Conservation (phyloP, 2,329 filamentous ascomycete species). For the Alternaria tenuissima region DNA sequence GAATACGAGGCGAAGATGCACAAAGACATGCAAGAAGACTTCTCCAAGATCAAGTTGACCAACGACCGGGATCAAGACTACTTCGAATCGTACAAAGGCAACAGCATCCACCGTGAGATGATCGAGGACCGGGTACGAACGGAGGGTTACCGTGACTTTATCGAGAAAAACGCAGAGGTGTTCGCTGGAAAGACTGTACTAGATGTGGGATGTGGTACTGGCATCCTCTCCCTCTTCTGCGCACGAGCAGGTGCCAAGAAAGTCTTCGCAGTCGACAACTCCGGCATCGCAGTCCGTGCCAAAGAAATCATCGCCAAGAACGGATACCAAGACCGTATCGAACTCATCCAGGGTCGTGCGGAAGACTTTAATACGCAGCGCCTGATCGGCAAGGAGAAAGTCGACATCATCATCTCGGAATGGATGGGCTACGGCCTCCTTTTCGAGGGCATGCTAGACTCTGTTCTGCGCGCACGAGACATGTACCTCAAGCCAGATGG, state of each 20-base stretch:
- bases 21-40: constrained; percentile 49
- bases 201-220: constrained; percentile 84
- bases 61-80: constrained; percentile 66
- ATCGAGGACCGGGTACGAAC: constrained; percentile 89
- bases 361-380: constrained; percentile 80
- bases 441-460: constrained; percentile 96
- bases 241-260: constrained; percentile 85
- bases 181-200: constrained; percentile 88
- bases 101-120: constrained; percentile 95
- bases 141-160: constrained; percentile 92
- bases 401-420: constrained; percentile 95
- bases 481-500: constrained; percentile 82
- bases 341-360: constrained; percentile 82
- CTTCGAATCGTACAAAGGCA: constrained; percentile 67
- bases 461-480: constrained; percentile 87
- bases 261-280: constrained; percentile 92
- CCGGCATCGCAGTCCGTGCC: constrained; percentile 86
- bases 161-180: constrained; percentile 87
- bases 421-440: constrained; percentile 98
- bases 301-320: constrained; percentile 86
- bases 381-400: constrained; percentile 59
- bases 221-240: constrained; percentile 94
- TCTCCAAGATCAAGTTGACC: constrained; percentile 39
- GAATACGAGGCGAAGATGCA: constrained; percentile 52
- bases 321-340: constrained; percentile 75